These are phyloP conservation scores for Arthrobotrys sinensis DNA, from an alignment of 2,329 filamentous ascomycete species.

Conservation along the genomic window DNA sequence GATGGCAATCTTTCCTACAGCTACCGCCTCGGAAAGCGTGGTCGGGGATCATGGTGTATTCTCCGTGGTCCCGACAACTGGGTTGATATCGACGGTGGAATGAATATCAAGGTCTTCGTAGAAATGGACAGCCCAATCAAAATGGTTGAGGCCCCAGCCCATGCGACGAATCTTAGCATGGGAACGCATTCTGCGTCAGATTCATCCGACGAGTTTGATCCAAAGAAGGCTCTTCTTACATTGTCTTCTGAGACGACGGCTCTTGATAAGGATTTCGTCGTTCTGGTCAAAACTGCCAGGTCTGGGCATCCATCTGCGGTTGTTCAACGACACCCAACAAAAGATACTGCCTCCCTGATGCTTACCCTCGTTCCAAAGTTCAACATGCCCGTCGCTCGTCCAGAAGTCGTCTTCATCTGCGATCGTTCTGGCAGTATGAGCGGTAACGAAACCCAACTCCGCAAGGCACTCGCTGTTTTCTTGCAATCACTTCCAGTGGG, in stretches of 20 bases:
- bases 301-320: slow-evolving; percentile 76
- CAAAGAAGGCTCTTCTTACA: slow-evolving; percentile 76
- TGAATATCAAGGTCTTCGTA: slow-evolving; percentile 75
- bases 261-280: slow-evolving; percentile 77
- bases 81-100: slow-evolving; percentile 66
- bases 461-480: slow-evolving; percentile 75
- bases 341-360: slow-evolving; percentile 79
- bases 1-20: slow-evolving; percentile 39
- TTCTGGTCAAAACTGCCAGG: slow-evolving; percentile 73
- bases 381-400: slow-evolving; percentile 72
- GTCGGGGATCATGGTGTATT: slow-evolving; percentile 28
- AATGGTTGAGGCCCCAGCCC: slow-evolving; percentile 77
- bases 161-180: slow-evolving; percentile 77
- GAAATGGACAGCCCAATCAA: slow-evolving; percentile 72
- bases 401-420: slow-evolving; percentile 80
- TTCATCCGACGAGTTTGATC: slow-evolving; percentile 67
- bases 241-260: slow-evolving; percentile 72
- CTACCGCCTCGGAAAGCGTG: slow-evolving; percentile 36
- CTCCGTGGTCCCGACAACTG: slow-evolving; percentile 38
- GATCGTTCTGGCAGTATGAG: slow-evolving; percentile 80
- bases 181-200: slow-evolving; percentile 71
- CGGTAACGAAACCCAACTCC: slow-evolving; percentile 72
- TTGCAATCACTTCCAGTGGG: slow-evolving; percentile 77
- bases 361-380: slow-evolving; percentile 80
- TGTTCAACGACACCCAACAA: slow-evolving; percentile 76